phyloP scores from a whole-genome alignment of 371 early-diverging fungal genomes.

The Enteropsectra breve region DNA sequence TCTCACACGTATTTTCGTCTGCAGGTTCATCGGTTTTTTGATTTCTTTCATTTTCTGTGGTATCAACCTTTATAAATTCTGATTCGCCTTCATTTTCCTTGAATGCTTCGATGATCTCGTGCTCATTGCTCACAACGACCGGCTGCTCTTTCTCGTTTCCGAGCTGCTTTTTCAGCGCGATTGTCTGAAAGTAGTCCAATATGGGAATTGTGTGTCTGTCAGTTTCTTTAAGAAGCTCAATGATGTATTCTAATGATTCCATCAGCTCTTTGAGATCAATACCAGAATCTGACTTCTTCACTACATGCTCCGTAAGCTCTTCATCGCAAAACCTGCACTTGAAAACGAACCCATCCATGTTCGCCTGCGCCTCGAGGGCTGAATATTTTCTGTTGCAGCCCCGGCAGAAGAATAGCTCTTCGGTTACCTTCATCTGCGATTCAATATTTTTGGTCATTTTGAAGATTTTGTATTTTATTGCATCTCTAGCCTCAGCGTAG shows the following conservation, averaged over 20 bases:
- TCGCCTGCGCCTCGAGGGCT: constrained; percentile 57
- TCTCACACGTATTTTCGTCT: constrained; percentile 8
- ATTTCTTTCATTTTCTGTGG: constrained; percentile 8
- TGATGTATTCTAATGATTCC: constrained; percentile 44
- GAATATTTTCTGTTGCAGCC: constrained; percentile 54
- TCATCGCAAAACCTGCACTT: constrained; percentile 56
- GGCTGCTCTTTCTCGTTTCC: not conserved
- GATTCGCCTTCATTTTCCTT: constrained; percentile 14
- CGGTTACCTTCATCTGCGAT: constrained; percentile 33
- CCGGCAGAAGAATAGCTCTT: constrained; percentile 45
- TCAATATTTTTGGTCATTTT: constrained; percentile 59
- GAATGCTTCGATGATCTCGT: constrained; percentile 20
- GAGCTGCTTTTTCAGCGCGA: constrained; percentile 35
- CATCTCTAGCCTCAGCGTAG: constrained; percentile 55
- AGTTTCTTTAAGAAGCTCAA: constrained; percentile 53
- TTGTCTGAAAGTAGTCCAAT: constrained; percentile 54
- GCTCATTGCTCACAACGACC: not conserved
- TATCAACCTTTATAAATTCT: not conserved
- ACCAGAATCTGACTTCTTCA: constrained; percentile 24
- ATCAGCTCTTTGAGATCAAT: constrained; percentile 45
- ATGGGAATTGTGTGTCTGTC: constrained; percentile 54
- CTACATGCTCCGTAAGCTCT: constrained; percentile 53
- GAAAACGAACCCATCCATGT: constrained; percentile 54
- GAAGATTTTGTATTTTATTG: constrained; percentile 61
- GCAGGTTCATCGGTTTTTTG: not conserved